Conservation (phyloP, 257 asterid genomes). For the Knoxia roxburghii region DNA sequence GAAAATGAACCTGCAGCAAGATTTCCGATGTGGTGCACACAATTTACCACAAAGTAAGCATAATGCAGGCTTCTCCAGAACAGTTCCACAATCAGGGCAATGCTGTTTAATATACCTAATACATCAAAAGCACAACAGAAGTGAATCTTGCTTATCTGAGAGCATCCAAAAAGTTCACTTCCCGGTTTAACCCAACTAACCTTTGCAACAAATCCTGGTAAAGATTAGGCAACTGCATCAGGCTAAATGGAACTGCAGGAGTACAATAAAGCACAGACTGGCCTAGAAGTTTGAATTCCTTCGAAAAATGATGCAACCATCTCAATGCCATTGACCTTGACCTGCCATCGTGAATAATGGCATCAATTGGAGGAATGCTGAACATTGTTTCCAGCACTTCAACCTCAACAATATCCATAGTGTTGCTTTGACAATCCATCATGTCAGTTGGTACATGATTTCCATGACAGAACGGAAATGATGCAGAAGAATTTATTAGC, state of each 20-base stretch:
- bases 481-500: slow-evolving; percentile 50
- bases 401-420: slow-evolving; percentile 63
- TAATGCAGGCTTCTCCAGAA: slow-evolving; percentile 75
- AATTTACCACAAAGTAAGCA: slow-evolving; percentile 89
- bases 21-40: slow-evolving; percentile 87
- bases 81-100: slow-evolving; percentile 71
- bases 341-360: slow-evolving; percentile 46
- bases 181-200: slow-evolving; percentile 29
- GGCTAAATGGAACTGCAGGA: slow-evolving; percentile 78
- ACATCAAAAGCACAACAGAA: slow-evolving; percentile 14
- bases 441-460: slow-evolving; percentile 33
- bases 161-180: slow-evolving; percentile 2
- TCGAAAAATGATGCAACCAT: slow-evolving; percentile 62
- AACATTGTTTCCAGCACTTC: slow-evolving; percentile 68
- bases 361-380: slow-evolving; percentile 61
- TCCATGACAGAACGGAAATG: slow-evolving; percentile 55
- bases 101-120: slow-evolving; percentile 74
- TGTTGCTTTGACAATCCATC: slow-evolving; percentile 25
- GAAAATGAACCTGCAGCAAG: slow-evolving; percentile 78
- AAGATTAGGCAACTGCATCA: slow-evolving; percentile 75
- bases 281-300: slow-evolving; percentile 39
- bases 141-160: slow-evolving; percentile 2
- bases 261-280: slow-evolving; percentile 43
- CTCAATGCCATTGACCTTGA: slow-evolving; percentile 44
- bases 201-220: slow-evolving; percentile 94